Evolutionary conservation across 306 rosid species (phyloP).

Genomic region (Castanospermum australe): DNA sequence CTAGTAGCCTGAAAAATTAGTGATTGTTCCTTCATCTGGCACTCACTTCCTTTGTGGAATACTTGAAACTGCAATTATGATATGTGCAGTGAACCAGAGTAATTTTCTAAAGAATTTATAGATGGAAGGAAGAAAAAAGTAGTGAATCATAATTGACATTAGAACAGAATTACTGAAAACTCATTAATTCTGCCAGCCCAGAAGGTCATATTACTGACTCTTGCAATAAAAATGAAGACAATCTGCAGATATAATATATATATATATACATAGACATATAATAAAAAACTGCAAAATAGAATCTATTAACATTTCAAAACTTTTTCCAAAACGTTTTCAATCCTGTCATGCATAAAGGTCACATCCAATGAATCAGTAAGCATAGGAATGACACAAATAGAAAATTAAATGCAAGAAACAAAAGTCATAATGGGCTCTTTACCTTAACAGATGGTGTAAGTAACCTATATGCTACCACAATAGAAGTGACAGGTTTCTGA

Average conservation of each 20-base stretch:
- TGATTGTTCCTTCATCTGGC: not conserved
- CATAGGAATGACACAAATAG: not conserved
- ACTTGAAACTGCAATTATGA: not conserved
- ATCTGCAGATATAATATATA: not conserved
- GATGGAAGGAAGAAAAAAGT: not conserved
- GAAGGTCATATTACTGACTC: not conserved
- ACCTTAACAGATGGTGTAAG: conserved; percentile 92
- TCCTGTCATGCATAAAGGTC: not conserved
- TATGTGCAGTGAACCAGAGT: not conserved
- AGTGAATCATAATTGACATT: not conserved
- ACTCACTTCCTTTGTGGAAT: not conserved
- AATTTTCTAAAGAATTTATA: not conserved
- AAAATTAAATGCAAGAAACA: not conserved
- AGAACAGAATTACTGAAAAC: not conserved
- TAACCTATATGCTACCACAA: conserved; percentile 65
- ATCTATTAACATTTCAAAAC: not conserved
- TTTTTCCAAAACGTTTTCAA: not conserved
- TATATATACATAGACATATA: too few species aligned
- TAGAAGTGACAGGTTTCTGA: conserved; percentile 68
- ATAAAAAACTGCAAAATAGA: not conserved
- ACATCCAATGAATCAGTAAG: not conserved
- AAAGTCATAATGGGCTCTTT: not conserved
- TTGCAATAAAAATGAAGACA: not conserved
- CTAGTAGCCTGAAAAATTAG: not conserved
- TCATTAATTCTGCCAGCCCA: not conserved